A percentile compares a stretch with the other conserved stretches of the same genome.
phyloP scores from a whole-genome alignment of 371 early-diverging fungal species.

The Rhizopus stolonifer region DNA sequence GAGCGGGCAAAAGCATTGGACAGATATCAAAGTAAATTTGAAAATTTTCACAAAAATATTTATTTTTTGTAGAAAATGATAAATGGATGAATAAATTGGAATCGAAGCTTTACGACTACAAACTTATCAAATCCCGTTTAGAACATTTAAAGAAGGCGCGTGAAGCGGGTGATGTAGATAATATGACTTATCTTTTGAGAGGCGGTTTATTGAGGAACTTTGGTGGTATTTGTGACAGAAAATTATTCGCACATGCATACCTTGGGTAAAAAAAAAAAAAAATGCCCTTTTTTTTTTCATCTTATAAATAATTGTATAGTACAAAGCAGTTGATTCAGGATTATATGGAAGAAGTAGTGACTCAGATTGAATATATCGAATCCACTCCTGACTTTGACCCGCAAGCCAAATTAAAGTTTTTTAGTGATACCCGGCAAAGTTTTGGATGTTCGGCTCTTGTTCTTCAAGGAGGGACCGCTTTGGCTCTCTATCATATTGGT shows the following conservation, averaged over 20 bases:
- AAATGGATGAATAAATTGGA: slow-evolving; percentile 55
- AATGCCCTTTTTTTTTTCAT: background rate
- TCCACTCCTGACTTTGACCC: slow-evolving; percentile 44
- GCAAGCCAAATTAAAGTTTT: slow-evolving; percentile 66
- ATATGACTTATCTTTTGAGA: slow-evolving; percentile 63
- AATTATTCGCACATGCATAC: slow-evolving; percentile 58
- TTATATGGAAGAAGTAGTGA: slow-evolving; percentile 65
- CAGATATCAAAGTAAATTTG: slow-evolving; percentile 15
- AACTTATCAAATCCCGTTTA: slow-evolving; percentile 57
- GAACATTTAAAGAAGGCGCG: slow-evolving; percentile 54
- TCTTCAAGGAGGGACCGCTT: slow-evolving; percentile 68
- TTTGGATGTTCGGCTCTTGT: slow-evolving; percentile 74
- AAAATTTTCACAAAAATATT: background rate
- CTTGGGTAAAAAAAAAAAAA: slow-evolving; percentile 40
- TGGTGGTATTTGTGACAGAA: slow-evolving; percentile 70
- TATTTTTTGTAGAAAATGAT: slow-evolving; percentile 44
- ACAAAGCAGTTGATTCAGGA: slow-evolving; percentile 73
- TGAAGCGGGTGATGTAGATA: slow-evolving; percentile 51
- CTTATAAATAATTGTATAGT: slow-evolving; percentile 20
- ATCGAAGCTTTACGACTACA: slow-evolving; percentile 67
- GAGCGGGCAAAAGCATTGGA: slow-evolving; percentile 57
- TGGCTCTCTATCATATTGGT: slow-evolving; percentile 71
- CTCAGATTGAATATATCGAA: slow-evolving; percentile 61
- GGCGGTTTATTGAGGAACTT: slow-evolving; percentile 68
- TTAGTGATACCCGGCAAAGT: slow-evolving; percentile 64